Evolutionary conservation across 2,329 filamentous ascomycete species (phyloP), one percentile per base, ranked within the genome.

Genomic region (Pseudogymnoascus sp.): DNA sequence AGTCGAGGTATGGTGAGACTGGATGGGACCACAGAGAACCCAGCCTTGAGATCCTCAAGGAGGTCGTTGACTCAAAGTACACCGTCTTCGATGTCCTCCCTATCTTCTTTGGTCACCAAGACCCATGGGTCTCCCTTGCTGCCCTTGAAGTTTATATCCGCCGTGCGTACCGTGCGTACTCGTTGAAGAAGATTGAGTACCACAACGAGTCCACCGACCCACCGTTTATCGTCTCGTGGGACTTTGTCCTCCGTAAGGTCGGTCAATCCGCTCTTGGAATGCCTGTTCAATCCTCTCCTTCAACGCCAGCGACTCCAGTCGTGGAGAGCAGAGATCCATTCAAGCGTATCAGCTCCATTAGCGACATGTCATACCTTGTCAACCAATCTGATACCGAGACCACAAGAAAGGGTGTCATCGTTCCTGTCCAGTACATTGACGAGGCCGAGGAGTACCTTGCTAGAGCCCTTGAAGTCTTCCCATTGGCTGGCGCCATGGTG

Each of bases 61-160:
- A 99, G 77, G 93, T 99, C 34, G 91, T 99, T 61, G 95, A 99
- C 77, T 97, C 95, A 62, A 96, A 96, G 79, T 97, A 96, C 81
- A 97, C 93, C 44, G 95, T 99, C 67, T 96, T 97, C 70, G 95
- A 99, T 73, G 95, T 99, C 16, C 78, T 99, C 68, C 90, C 93
- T 6, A 87, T 91, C 64, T 99, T 99, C 85, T 99, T 99, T 74
- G 90, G 88, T 36, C 92, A 99, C 77, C 85, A 90, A 44, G 95
- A 99, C 73, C 88, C 91, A 11, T 97, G 92, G 91, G 93, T 99
- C 31, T 91, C 91, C 6, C 81, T 97, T 66, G 95, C 95, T 64
- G 91, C 95, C 59, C 84, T 99, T 4, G 95, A 99, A 75, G 93
- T 97, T 59, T 99, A 99, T 76, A 88, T 96, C 67, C 93, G 95